Base-by-base conservation (phyloP, 129 eudicot genomes). In the Saposhnikovia divaricata region DNA sequence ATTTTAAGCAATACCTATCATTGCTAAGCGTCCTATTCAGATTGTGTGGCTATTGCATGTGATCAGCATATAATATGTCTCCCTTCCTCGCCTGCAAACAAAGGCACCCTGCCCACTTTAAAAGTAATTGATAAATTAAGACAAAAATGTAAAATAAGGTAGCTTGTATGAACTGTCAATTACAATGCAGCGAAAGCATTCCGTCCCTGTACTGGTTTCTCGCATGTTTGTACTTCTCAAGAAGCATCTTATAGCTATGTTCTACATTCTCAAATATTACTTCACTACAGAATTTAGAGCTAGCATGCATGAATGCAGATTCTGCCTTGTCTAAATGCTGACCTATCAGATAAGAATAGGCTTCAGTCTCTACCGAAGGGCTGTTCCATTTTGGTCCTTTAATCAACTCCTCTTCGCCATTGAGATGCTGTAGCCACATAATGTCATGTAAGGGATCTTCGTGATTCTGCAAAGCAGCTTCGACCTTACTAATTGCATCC, bases 161-260 rank as follows among this genome's bases (percentile, higher is more conserved):
- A 59, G 37, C 38, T 7, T 45, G 65, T 28, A 23, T 79, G 55
- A 25, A 51, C 81, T 76, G 69, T 77, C 59, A 68, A 72, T 76
- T 72, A 78, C 65, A 66, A 81, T 89, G 89, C 74, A 89, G 80
- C 0, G 93, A 81, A 74, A 93, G 83, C 98, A 91, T 93, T 81
- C 98, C 96, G 46, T 85, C 86, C 51, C 46, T 80, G 80, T 89
- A 91, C 75, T 87, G 96, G 84, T 80, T 88, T 37, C 97, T 84
- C 3, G 81, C 88, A 77, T 71, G 83, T 74, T 86, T 89, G 81
- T 91, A 93, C 85, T 84, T 93, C 76, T 82, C 90, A 82, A 89
- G 86, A 78, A 93, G 75, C 85, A 80, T n/a, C 45, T 74, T 83
- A 81, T 85, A 93, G 75, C 55, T 79, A 63, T 59, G 61, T 68